Evolutionary conservation across 1,284 basidiomycete species (phyloP).

Genomic region (Farysia itapuensis): DNA sequence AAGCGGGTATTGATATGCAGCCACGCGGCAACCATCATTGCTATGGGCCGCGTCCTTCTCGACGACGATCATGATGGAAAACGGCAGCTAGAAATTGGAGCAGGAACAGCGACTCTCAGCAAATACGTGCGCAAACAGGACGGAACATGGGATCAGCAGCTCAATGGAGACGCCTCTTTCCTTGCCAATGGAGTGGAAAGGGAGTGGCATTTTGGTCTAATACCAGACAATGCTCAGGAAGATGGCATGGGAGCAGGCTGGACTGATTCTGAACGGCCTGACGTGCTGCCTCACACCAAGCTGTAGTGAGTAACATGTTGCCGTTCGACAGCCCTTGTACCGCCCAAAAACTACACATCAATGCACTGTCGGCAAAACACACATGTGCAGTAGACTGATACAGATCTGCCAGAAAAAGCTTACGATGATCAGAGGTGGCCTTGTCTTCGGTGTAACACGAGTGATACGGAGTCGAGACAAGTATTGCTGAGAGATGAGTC

Average conservation of each 20-base stretch:
- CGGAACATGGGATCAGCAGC: conserved; percentile 27
- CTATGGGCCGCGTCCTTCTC: conserved; percentile 69
- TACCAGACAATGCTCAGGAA: conserved; percentile 44
- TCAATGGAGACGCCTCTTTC: conserved; percentile 47
- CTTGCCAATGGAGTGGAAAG: conserved; percentile 66
- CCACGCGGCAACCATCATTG: conserved; percentile 78
- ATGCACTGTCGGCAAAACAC: no score
- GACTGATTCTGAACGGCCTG: no score
- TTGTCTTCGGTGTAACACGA: no score
- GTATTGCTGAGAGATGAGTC: no score
- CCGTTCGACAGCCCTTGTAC: no score
- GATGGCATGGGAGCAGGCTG: conserved; percentile 45
- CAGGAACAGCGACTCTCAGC: conserved; percentile 50
- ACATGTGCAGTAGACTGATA: no score
- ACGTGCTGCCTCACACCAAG: no score
- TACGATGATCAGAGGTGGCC: no score
- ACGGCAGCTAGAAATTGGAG: conserved; percentile 58
- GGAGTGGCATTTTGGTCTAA: conserved; percentile 69
- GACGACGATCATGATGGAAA: conserved; percentile 61
- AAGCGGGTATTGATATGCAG: conserved; percentile 70
- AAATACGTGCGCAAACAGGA: conserved; percentile 22
- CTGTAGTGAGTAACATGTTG: no score
- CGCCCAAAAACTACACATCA: no score
- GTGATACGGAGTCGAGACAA: no score
- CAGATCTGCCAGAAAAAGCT: no score